Evolutionary conservation across 1,284 basidiomycete genomes (phyloP), one percentile per base, ranked within the genome.

Genomic region (Boletus austroedulis): DNA sequence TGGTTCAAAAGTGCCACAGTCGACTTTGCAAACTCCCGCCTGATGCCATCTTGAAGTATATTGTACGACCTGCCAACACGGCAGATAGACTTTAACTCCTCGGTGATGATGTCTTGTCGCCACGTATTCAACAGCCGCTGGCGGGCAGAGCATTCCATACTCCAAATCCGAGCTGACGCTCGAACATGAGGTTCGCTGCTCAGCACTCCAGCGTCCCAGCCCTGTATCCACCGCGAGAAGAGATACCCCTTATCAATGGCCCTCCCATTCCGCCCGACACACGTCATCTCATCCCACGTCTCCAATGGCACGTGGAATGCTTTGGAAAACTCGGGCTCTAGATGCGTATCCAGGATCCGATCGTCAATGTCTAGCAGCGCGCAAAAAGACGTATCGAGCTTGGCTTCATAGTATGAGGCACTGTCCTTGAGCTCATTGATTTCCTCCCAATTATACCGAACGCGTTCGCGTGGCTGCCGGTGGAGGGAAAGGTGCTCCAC

Each of bases 271-370:
- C 34, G 68, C 0, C 77, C 82, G 5, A 86, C 76, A 3, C 55
- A 46, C 0, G 54, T 65, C 78, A 82, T 80, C 0, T 78, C 83
- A 45, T 81, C 78, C 12, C 43, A 46, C 0, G 66, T 61, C 2
- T 67, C 51, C 9, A 55, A 21, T 0, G 82, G 80, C 5, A 85
- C 73, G 0, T 57, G 28, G 62, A 87, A 83, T 1, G 85, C 84
- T 0, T 72, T 65, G 56, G 66, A 78, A 59, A 71, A 83, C 0
- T 71, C 72, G 0, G 66, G 75, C 57, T 82, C 74, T 2, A 82
- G 64, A 57, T 80, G 67, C 3, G 53, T 53, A 0, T 63, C 12
- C 19, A 66, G 7, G 28, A 44, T 40, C 15, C 9, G 15, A 5
- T 58, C 38, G 11, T 56, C 8, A 15, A 5, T 12, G 28, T 54